Percentiles rank a stretch among this genome's conserved stretches.
Conservation (phyloP, 2,329 filamentous ascomycete species). For the Scedosporium apiospermum region DNA sequence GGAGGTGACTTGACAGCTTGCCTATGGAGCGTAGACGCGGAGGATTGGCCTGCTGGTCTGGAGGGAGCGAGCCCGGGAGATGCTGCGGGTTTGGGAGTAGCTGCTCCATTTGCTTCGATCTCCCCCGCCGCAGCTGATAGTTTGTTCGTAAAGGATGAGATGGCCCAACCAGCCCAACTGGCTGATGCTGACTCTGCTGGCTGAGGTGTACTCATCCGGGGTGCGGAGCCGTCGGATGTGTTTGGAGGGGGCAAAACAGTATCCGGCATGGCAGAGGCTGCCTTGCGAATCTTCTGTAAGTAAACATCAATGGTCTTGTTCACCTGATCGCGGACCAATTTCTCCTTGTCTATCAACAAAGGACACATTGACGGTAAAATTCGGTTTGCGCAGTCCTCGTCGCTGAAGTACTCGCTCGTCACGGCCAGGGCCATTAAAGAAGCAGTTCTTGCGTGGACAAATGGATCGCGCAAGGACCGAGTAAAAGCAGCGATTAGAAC, state of each 20-base stretch:
- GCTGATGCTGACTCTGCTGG: conserved; percentile 49
- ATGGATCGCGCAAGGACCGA: conserved; percentile 81
- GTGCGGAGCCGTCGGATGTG: conserved; percentile 41
- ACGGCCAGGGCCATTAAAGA: conserved; percentile 77
- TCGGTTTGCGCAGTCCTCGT: conserved; percentile 80
- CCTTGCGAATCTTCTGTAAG: conserved; percentile 72
- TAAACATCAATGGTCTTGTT: conserved; percentile 84
- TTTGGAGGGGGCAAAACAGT: conserved; percentile 60
- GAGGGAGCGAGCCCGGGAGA: conserved; percentile 28
- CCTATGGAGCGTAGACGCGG: conserved; percentile 50
- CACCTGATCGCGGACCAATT: conserved; percentile 84
- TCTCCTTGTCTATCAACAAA: conserved; percentile 86
- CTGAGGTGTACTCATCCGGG: conserved; percentile 74
- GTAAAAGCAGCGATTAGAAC: conserved; percentile 90
- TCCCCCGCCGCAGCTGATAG: conserved; percentile 75
- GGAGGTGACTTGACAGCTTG: conserved; percentile 46
- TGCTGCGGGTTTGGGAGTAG: conserved; percentile 30
- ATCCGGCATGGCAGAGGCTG: conserved; percentile 69
- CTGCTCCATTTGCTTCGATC: conserved; percentile 49
- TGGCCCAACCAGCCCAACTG: conserved; percentile 89
- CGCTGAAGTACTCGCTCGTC: conserved; percentile 75
- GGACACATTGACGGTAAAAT: conserved; percentile 80
- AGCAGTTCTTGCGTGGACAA: conserved; percentile 87
- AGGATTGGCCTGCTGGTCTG: conserved; percentile 31
- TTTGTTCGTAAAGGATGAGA: conserved; percentile 97